phyloP scores from a whole-genome alignment of 2,329 filamentous ascomycete genomes.

The Byssochlamys sp. region DNA sequence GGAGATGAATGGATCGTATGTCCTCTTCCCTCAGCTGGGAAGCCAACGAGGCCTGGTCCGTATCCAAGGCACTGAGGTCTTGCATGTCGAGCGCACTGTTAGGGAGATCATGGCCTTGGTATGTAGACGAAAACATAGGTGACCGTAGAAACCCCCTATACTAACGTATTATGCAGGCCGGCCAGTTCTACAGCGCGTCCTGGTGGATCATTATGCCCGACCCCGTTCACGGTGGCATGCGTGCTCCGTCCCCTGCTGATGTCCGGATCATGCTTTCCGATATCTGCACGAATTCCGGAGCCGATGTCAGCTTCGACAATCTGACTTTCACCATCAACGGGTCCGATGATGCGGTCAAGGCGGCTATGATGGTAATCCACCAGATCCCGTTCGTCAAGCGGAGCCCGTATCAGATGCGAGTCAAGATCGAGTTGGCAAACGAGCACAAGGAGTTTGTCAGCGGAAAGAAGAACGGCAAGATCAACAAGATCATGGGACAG shows the following conservation, averaged over 20 bases:
- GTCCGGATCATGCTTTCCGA: slow-evolving; percentile 85
- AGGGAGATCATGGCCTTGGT: slow-evolving; percentile 91
- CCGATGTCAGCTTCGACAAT: slow-evolving; percentile 89
- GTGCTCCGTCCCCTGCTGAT: slow-evolving; percentile 54
- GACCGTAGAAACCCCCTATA: background rate
- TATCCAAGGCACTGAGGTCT: slow-evolving; percentile 83
- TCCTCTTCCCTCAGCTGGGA: slow-evolving; percentile 80
- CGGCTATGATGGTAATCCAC: slow-evolving; percentile 85
- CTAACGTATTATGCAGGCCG: slow-evolving; percentile 51
- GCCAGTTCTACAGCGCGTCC: slow-evolving; percentile 92
- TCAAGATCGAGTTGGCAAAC: slow-evolving; percentile 97
- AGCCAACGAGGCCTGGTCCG: slow-evolving; percentile 75
- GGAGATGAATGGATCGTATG: slow-evolving; percentile 89
- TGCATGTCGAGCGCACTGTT: slow-evolving; percentile 89
- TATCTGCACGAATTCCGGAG: slow-evolving; percentile 91
- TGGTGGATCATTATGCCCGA: slow-evolving; percentile 87
- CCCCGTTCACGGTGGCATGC: slow-evolving; percentile 49
- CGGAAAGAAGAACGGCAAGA: slow-evolving; percentile 99
- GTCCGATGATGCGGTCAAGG: slow-evolving; percentile 91
- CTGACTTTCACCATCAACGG: slow-evolving; percentile 88
- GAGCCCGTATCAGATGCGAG: slow-evolving; percentile 81
- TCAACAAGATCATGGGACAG: slow-evolving; percentile 99
- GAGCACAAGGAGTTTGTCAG: slow-evolving; percentile 99
- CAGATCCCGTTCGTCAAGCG: slow-evolving; percentile 82
- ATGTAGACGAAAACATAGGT: slow-evolving; percentile 28